Base-by-base conservation (phyloP, 495 filamentous ascomycete species). In the Rhizodiscina lignyota region DNA sequence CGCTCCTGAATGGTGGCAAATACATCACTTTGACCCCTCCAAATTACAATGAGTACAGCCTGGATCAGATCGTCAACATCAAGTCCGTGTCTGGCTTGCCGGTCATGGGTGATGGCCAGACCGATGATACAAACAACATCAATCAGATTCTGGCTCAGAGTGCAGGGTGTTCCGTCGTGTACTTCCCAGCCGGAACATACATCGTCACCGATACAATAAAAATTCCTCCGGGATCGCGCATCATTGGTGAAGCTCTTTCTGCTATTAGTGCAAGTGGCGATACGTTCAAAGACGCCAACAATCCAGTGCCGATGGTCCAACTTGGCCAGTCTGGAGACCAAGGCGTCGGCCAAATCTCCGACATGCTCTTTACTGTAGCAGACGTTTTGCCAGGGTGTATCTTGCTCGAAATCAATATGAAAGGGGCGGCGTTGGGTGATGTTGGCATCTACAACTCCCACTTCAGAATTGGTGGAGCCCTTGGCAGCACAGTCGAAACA, bases 371-470 rank as follows among this genome's bases (percentile, higher is more conserved):
- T 39, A 62, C 67, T 10, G 63, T 65, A 10, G 58, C 52, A 1
- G 66, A 66, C 23, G 44, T 63, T 4, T 56, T 68, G 0, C 64
- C 64, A 0, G 71, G 71, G 0, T 55, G 57, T 6, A 66, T 62
- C 27, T 24, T 70, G 10, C 36, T 73, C 17, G 58, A 70, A 45
- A 58, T 74, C 30, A 66, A 69, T 41, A 60, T 63, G 8, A 32
- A 32, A 6, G 10, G 18, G 30, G n/a, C 18, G 4, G 12, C 13
- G 34, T 13, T 27, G 3, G 72, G 71, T 0, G 66, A 74, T 32
- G 68, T 74, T 20, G 67, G 58, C 1, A 43, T 75, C 39, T 73
- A 66, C 65, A 69, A 72, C 49, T 53, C 56, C 3, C 60, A 70
- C 20, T 56, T 74, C 43, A 61, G 64, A 16, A 62, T 78, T 17